These are phyloP conservation scores for Lachnellula hyalina DNA, from an alignment of 2,329 filamentous ascomycete genomes.

Conservation along the genomic window DNA sequence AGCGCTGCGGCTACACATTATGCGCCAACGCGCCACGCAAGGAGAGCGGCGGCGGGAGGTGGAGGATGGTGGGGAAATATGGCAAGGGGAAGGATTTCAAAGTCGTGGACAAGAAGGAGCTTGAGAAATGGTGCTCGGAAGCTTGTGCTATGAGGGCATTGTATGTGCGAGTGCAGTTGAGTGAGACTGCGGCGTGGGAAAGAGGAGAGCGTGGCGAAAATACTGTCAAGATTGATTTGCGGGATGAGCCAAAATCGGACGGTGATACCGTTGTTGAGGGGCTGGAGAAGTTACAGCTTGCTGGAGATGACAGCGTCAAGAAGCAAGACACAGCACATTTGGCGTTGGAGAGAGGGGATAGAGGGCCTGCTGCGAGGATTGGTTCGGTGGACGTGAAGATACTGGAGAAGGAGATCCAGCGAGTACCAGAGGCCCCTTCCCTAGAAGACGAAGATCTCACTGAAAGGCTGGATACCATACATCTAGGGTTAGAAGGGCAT, in stretches of 20 bases:
- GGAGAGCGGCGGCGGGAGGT: constrained; percentile 54
- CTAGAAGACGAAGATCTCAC: constrained; percentile 32
- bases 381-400: constrained; percentile 43
- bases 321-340: constrained; percentile 39
- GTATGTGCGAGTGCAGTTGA: constrained; percentile 84
- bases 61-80: constrained; percentile 55
- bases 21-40: constrained; percentile 62
- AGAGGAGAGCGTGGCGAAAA: constrained; percentile 39
- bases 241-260: constrained; percentile 58
- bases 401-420: constrained; percentile 44
- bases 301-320: constrained; percentile 34
- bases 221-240: constrained; percentile 47
- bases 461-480: constrained; percentile 26
- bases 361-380: constrained; percentile 17
- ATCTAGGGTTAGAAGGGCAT: constrained; percentile 30
- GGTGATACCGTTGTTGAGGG: constrained; percentile 26
- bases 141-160: constrained; percentile 73
- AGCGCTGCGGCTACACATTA: constrained; percentile 76
- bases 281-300: constrained; percentile 38
- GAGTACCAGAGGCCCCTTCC: constrained; percentile 36
- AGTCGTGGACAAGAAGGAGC: constrained; percentile 65
- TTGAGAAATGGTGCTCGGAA: constrained; percentile 84
- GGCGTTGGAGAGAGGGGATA: constrained; percentile 46
- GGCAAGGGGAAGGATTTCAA: constrained; percentile 50
- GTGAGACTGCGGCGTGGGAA: constrained; percentile 81